Base-by-base conservation (phyloP, 2,329 filamentous ascomycete genomes). In the Coniella lustricola region DNA sequence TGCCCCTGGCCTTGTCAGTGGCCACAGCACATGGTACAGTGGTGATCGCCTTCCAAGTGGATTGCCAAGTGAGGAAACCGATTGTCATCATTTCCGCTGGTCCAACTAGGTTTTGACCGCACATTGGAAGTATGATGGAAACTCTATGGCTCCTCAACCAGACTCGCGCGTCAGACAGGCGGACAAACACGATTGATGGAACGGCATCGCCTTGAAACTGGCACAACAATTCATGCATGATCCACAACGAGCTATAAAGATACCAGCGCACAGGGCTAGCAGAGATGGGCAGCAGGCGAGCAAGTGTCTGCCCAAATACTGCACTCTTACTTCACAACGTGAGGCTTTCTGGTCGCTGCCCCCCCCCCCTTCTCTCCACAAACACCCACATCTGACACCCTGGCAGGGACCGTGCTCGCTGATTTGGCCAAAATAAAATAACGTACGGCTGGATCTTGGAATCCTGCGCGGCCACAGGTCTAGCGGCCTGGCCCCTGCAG, bases 401-500 rank as follows among this genome's bases (percentile, higher is more conserved):
- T 51, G 44, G 51, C 51, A 31, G 38, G 21, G 44, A 44, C 35
- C 16, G 38, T 25, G 20, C 34, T 34, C 29, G 45, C 36, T 57
- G 49, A 57, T 56, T 58, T 45, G 56, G 18, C 44, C 25, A 45
- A 48, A 39, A 38, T 55, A 42, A 58, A 57, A 55, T 54, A 58
- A 56, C 49, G 44, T 47, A 47, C 47, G 44, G 44, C 43, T 52
- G 48, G 48, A 48, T 52, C 51, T 49, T 16, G 46, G 50, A 42
- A 49, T 42, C 50, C 38, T 52, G 42, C 49, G 45, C 31, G 44
- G 34, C 35, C 33, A 18, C 38, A 31, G 42, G 22, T 32, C 43
- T 39, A 40, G 54, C 52, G 46, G 54, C 54, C 55, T 48, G n/a
- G 5, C 54, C 50, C 50, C 52, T 47, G 50, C 51, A 35, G 22